These are phyloP conservation scores for Pseudozyma sp. DNA, from an alignment of 1,284 basidiomycete species.

Conservation along the genomic window DNA sequence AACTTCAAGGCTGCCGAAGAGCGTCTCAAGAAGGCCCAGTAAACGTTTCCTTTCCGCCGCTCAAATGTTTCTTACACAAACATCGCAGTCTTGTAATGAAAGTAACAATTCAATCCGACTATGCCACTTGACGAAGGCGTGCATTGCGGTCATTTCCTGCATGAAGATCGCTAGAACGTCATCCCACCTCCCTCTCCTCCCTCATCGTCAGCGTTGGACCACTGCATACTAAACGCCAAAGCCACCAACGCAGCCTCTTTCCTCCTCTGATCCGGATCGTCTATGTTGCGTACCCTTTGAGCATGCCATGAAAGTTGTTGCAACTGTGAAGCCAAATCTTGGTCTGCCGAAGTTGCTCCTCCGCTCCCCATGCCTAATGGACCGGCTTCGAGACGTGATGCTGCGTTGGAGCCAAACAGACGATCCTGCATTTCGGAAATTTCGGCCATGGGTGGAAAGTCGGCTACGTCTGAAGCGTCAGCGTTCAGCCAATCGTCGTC, in stretches of 20 bases:
- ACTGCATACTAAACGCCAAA: conserved; percentile 48
- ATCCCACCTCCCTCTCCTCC: conserved; percentile 7
- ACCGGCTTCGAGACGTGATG: conserved; percentile 15
- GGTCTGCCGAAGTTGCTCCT: not conserved
- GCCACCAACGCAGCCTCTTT: conserved; percentile 47
- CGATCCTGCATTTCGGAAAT: conserved; percentile 29
- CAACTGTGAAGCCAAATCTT: conserved; percentile 31
- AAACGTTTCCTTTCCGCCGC: not conserved
- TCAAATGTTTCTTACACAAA: not conserved
- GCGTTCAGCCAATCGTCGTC: conserved; percentile 1
- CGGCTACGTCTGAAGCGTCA: conserved; percentile 2
- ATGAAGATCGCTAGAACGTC: conserved; percentile 12
- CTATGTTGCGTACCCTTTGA: conserved; percentile 39
- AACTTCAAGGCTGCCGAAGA: conserved; percentile 69
- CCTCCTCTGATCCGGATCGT: conserved; percentile 40
- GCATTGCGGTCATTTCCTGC: not conserved
- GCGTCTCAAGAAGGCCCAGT: conserved; percentile 62
- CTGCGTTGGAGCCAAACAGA: conserved; percentile 26
- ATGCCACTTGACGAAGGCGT: not conserved
- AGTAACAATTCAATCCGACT: not conserved
- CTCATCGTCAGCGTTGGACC: conserved; percentile 16
- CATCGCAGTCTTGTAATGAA: not conserved
- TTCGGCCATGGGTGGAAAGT: conserved; percentile 23
- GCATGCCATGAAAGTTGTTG: conserved; percentile 46
- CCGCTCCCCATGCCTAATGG: conserved; percentile 16